These are phyloP conservation scores for Camellia oleifera DNA, from an alignment of 179 eudicot genomes.

Conservation along the genomic window DNA sequence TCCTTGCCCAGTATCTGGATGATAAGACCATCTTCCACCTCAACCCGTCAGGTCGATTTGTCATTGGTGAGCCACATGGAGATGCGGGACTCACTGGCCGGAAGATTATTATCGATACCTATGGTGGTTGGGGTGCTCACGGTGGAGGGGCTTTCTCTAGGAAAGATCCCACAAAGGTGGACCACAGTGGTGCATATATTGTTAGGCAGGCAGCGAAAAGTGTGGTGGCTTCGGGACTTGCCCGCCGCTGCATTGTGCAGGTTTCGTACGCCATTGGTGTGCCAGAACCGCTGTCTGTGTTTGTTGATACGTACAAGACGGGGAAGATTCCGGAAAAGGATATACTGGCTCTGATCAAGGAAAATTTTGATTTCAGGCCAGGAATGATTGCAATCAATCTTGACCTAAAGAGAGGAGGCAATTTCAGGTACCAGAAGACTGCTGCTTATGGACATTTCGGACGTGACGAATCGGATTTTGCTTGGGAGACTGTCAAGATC, in stretches of 20 bases:
- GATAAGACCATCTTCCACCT: constrained; percentile 32
- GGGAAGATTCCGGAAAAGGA: constrained; percentile 31
- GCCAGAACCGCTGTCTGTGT: constrained; percentile 31
- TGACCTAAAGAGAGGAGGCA: constrained; percentile 37
- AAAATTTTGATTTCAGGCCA: constrained; percentile 40
- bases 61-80: constrained; percentile 33
- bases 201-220: constrained; percentile 34
- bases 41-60: constrained; percentile 31
- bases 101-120: constrained; percentile 32
- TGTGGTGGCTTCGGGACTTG: constrained; percentile 35
- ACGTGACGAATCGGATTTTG: constrained; percentile 39
- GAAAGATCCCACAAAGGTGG: constrained; percentile 33
- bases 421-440: constrained; percentile 41
- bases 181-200: constrained; percentile 30
- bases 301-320: constrained; percentile 29
- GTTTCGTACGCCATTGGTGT: constrained; percentile 38
- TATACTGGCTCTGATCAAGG: constrained; percentile 31
- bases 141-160: constrained; percentile 34
- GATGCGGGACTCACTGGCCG: constrained; percentile 35
- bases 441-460: constrained; percentile 47
- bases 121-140: constrained; percentile 35
- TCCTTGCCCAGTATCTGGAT: constrained; percentile 26
- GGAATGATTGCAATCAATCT: constrained; percentile 43
- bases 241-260: constrained; percentile 33
- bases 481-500: constrained; percentile 42